phyloP scores from a whole-genome alignment of 441 rosid genomes.

The Euphorbia celastroides region DNA sequence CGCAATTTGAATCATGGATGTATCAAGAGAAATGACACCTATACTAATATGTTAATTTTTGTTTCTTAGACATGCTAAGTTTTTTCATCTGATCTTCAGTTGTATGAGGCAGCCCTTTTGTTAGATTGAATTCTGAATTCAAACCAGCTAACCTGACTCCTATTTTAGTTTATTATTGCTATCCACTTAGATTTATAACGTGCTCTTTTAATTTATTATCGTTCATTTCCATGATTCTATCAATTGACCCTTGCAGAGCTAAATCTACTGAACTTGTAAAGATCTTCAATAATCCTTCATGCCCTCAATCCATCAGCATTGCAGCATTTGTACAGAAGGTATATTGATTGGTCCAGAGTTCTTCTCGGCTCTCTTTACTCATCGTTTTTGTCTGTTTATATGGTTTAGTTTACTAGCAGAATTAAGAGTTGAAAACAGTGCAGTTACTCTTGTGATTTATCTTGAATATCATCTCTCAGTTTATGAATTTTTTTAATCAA shows the following conservation, averaged over 20 bases:
- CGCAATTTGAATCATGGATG: no score
- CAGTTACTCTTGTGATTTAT: background rate
- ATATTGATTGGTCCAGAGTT: constrained; percentile 7
- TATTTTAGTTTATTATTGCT: background rate
- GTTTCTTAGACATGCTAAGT: background rate
- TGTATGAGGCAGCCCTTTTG: background rate
- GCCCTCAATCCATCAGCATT: constrained; percentile 63
- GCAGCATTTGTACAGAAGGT: constrained; percentile 73
- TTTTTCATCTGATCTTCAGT: constrained; percentile 1
- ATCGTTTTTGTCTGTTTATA: background rate
- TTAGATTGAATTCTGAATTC: background rate
- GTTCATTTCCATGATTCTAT: constrained; percentile 5
- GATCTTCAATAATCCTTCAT: constrained; percentile 55
- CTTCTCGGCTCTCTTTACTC: background rate
- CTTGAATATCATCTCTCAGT: constrained; percentile 1
- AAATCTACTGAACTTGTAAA: constrained; percentile 60
- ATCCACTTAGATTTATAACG: background rate
- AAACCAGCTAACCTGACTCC: background rate
- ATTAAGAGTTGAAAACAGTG: background rate
- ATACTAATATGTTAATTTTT: no score
- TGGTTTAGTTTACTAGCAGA: no score
- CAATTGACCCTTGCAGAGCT: constrained; percentile 44
- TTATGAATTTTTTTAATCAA: background rate
- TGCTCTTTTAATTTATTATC: background rate
- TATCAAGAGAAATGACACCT: no score